A percentile compares a stretch with the other conserved stretches of the same genome.
These are phyloP conservation scores for Corylus avellana DNA, from an alignment of 306 rosid species.

Conservation along the genomic window DNA sequence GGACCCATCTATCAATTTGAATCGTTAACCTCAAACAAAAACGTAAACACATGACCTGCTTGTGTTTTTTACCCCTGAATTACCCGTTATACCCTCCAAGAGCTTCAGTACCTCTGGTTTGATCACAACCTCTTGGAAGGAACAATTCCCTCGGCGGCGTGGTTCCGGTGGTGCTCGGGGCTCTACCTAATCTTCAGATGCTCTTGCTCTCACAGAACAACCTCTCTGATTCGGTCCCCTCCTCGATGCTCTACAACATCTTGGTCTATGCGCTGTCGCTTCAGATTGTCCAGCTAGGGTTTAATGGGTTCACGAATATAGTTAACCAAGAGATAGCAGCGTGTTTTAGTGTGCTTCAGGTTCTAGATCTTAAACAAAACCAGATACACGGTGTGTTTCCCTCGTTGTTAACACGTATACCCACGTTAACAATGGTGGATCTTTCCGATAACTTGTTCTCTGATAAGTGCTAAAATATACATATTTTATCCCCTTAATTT, in stretches of 20 bases:
- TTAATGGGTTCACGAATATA: conserved; percentile 74
- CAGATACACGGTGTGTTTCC: conserved; percentile 65
- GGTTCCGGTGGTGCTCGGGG: conserved; percentile 77
- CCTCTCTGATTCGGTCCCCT: conserved; percentile 76
- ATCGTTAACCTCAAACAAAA: no score
- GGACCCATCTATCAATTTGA: no score
- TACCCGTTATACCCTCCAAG: conserved; percentile 37
- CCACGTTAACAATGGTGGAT: conserved; percentile 57
- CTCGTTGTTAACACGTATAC: conserved; percentile 56
- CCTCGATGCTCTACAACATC: conserved; percentile 71
- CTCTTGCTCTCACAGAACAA: conserved; percentile 68
- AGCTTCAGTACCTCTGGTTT: conserved; percentile 80
- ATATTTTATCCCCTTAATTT: no score
- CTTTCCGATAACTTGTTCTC: conserved; percentile 69
- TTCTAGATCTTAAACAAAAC: conserved; percentile 72
- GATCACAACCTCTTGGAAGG: conserved; percentile 74
- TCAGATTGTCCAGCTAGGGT: conserved; percentile 73
- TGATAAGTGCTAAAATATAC: no score
- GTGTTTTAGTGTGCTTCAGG: conserved; percentile 69
- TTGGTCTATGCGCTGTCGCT: conserved; percentile 67
- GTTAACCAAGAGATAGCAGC: conserved; percentile 46
- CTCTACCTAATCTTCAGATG: conserved; percentile 78
- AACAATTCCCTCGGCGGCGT: conserved; percentile 76
- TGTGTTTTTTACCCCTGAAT: no score
- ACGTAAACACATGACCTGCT: no score